These are phyloP conservation scores for Ulvella scutata DNA, from an alignment of 139 green algal genomes.

Conservation along the genomic window DNA sequence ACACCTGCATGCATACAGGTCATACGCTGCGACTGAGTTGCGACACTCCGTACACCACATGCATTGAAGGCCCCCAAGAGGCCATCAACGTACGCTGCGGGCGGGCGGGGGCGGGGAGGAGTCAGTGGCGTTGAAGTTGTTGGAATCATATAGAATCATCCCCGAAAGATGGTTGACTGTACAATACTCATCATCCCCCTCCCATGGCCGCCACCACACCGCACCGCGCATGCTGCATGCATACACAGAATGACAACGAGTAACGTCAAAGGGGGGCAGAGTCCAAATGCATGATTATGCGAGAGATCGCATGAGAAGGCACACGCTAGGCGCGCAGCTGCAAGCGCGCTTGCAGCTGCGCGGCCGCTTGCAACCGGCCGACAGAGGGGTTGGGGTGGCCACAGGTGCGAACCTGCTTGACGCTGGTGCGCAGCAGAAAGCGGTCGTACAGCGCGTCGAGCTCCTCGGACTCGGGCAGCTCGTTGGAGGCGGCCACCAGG, in stretches of 20 bases:
- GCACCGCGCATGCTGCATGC: too few species aligned
- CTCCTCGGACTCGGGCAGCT: slow-evolving; percentile 82
- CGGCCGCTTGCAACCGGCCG: too few species aligned
- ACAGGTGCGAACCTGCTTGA: slow-evolving; percentile 35
- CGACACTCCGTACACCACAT: too few species aligned
- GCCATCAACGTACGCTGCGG: background rate
- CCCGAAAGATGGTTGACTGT: slow-evolving; percentile 1
- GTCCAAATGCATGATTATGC: too few species aligned
- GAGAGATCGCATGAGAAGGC: too few species aligned
- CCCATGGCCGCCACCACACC: background rate
- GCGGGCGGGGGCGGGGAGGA: background rate
- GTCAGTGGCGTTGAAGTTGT: background rate
- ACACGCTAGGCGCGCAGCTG: too few species aligned
- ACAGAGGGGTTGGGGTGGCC: too few species aligned
- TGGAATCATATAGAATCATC: background rate
- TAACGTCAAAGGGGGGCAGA: too few species aligned
- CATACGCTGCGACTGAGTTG: too few species aligned
- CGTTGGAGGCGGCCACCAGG: slow-evolving; percentile 73
- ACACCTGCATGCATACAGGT: slow-evolving; percentile 5
- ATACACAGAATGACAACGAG: too few species aligned
- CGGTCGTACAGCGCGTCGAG: slow-evolving; percentile 87
- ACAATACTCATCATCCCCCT: background rate
- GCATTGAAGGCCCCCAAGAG: background rate
- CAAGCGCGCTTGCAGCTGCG: too few species aligned
- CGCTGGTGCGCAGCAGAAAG: slow-evolving; percentile 65